Percentiles rank a stretch among this genome's conserved stretches.
These are phyloP conservation scores for Beauveria sp. DNA, from an alignment of 2,329 filamentous ascomycete genomes.

Conservation along the genomic window DNA sequence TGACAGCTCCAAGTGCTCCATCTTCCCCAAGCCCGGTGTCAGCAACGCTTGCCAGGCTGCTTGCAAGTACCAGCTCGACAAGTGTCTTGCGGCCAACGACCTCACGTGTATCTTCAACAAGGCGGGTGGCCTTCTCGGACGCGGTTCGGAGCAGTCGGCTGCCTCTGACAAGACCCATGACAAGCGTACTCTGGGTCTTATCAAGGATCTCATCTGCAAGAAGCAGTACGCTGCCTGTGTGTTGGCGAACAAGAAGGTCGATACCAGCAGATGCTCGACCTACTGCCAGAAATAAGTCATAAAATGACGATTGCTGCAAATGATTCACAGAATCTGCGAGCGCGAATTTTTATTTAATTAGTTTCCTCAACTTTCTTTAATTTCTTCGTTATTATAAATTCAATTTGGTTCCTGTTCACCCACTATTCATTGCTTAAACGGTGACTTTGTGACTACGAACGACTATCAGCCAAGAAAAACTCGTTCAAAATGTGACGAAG, in stretches of 20 bases:
- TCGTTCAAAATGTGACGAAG: conserved; percentile 15
- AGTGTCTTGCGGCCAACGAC: neutral
- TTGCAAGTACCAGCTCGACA: conserved; percentile 9
- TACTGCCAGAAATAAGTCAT: neutral
- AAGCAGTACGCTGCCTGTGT: conserved; percentile 9
- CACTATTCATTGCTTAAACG: neutral
- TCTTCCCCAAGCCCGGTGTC: neutral
- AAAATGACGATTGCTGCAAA: neutral
- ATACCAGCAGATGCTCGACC: neutral
- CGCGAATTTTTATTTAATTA: neutral
- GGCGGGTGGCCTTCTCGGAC: neutral
- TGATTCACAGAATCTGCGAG: neutral
- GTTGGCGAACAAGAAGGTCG: neutral
- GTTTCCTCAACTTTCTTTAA: neutral
- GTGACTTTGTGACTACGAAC: neutral
- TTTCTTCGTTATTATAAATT: neutral
- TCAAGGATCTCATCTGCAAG: conserved; percentile 10
- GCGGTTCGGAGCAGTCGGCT: neutral
- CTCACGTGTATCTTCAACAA: conserved; percentile 5
- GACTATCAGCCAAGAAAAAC: conserved; percentile 15
- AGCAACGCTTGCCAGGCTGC: conserved; percentile 9
- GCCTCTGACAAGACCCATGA: neutral
- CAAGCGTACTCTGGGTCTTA: conserved; percentile 3
- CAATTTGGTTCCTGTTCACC: neutral
- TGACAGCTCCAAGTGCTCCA: neutral